Conservation (phyloP, 1,284 basidiomycete species). For the Fistulinella staudtii region DNA sequence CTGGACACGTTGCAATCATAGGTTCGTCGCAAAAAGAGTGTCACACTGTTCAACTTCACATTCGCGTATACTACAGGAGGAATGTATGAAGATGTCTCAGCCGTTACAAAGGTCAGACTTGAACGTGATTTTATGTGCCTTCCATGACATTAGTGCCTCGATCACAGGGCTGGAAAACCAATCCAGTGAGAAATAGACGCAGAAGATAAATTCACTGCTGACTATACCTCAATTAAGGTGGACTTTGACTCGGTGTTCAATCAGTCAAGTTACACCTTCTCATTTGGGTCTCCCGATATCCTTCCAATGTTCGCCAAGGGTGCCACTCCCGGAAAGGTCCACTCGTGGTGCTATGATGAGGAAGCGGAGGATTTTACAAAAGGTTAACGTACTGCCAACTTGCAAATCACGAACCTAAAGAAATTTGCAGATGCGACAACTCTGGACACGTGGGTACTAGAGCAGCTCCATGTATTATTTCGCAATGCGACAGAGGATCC, state of each 20-base stretch:
- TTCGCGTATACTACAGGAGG: conserved; percentile 49
- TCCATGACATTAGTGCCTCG: conserved; percentile 5
- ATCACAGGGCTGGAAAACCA: conserved; percentile 80
- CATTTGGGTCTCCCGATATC: conserved; percentile 89
- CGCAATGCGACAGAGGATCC: conserved; percentile 57
- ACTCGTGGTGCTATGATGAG: conserved; percentile 76
- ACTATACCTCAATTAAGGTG: conserved; percentile 42
- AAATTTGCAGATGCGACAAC: conserved; percentile 62
- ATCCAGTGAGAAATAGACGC: conserved; percentile 56
- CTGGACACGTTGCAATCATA: conserved; percentile 88
- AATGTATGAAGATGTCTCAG: conserved; percentile 92
- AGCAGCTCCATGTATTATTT: conserved; percentile 59
- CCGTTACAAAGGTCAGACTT: conserved; percentile 71
- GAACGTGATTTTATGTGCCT: not conserved
- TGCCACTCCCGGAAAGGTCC: conserved; percentile 66
- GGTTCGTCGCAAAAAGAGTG: conserved; percentile 42
- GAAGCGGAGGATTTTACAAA: conserved; percentile 83
- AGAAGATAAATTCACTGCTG: not conserved
- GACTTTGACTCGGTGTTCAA: conserved; percentile 91
- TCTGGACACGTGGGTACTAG: conserved; percentile 78
- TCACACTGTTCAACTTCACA: conserved; percentile 4
- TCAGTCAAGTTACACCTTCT: conserved; percentile 73
- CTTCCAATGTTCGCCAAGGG: conserved; percentile 85
- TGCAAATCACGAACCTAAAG: not conserved
- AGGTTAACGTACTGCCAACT: conserved; percentile 39